A percentile compares a stretch with the other conserved stretches of the same genome.
Conservation (phyloP, 306 rosid species). For the Cicer cuneatum region DNA sequence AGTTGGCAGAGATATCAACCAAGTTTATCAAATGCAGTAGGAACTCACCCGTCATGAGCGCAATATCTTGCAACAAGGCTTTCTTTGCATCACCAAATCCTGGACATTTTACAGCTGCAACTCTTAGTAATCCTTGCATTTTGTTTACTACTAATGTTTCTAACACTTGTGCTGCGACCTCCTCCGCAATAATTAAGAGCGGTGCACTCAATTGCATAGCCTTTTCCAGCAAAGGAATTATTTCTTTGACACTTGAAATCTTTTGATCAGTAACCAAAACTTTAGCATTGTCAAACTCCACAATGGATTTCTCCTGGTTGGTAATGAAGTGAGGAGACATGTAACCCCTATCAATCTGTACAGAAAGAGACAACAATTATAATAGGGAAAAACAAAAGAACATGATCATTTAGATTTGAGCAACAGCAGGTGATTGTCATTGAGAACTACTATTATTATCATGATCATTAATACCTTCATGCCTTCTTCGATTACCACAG, state of each 20-base stretch:
- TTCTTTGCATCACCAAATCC: slow-evolving; percentile 84
- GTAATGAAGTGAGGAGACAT: slow-evolving; percentile 93
- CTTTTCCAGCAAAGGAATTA: slow-evolving; percentile 86
- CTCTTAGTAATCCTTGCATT: slow-evolving; percentile 80
- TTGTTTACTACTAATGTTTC: slow-evolving; percentile 89
- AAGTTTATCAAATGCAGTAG: slow-evolving; percentile 30
- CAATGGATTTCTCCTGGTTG: slow-evolving; percentile 79
- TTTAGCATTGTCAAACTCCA: slow-evolving; percentile 87
- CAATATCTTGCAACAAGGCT: slow-evolving; percentile 89
- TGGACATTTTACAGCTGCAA: slow-evolving; percentile 90
- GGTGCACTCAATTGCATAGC: slow-evolving; percentile 87
- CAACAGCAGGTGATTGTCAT: slow-evolving; percentile 14
- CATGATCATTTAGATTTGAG: slow-evolving; percentile 23
- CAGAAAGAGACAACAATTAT: slow-evolving; percentile 39
- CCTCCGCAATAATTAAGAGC: slow-evolving; percentile 91
- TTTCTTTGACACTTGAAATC: slow-evolving; percentile 78
- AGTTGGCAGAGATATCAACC: slow-evolving; percentile 31
- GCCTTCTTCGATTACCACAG: slow-evolving; percentile 87
- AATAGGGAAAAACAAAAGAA: slow-evolving; percentile 10
- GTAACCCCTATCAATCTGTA: slow-evolving; percentile 93
- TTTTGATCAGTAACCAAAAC: slow-evolving; percentile 93
- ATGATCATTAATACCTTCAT: slow-evolving; percentile 67
- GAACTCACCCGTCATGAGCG: slow-evolving; percentile 87
- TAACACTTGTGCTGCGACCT: slow-evolving; percentile 68
- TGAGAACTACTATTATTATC: slow-evolving; percentile 6